A percentile compares a stretch with the other conserved stretches of the same genome.
phyloP scores from a whole-genome alignment of 768 basidiomycete species.

The Boletus vinaceobasis region DNA sequence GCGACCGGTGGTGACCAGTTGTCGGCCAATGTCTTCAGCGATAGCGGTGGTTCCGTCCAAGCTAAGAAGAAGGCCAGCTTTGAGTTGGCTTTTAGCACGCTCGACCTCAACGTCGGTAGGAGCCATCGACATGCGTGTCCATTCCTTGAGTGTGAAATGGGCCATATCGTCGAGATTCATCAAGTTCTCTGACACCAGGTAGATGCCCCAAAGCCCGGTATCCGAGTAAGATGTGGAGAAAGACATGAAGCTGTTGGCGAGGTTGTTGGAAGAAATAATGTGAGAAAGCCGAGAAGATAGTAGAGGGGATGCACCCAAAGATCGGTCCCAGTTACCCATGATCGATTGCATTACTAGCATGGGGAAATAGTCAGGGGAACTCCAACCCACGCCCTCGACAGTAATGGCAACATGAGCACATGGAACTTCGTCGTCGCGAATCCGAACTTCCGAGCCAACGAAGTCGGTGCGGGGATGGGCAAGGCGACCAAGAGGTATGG shows the following conservation, averaged over 20 bases:
- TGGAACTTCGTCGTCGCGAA: slow-evolving; percentile 87
- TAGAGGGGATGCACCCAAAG: slow-evolving; percentile 84
- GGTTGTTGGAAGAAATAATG: slow-evolving; percentile 87
- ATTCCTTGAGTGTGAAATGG: slow-evolving; percentile 94
- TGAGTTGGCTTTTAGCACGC: slow-evolving; percentile 97
- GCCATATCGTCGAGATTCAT: slow-evolving; percentile 89
- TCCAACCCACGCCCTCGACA: slow-evolving; percentile 97
- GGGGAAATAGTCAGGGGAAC: slow-evolving; percentile 97
- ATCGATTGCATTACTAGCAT: slow-evolving; percentile 98
- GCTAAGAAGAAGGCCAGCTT: slow-evolving; percentile 85
- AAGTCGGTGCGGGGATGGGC: slow-evolving; percentile 78
- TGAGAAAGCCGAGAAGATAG: slow-evolving; percentile 90
- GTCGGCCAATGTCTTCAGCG: slow-evolving; percentile 98
- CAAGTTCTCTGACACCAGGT: slow-evolving; percentile 92
- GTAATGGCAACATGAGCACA: slow-evolving; percentile 95
- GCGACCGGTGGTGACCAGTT: slow-evolving; percentile 90
- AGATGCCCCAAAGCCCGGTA: slow-evolving; percentile 98
- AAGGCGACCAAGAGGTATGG: slow-evolving; percentile 82
- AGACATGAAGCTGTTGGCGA: slow-evolving; percentile 99
- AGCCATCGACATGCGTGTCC: slow-evolving; percentile 89
- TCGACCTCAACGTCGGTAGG: slow-evolving; percentile 88
- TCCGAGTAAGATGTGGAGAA: slow-evolving; percentile 99
- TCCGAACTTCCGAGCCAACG: slow-evolving; percentile 90
- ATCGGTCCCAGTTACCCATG: slow-evolving; percentile 99
- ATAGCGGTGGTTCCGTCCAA: slow-evolving; percentile 96